Percentiles rank a stretch among this genome's conserved stretches.
phyloP scores from a whole-genome alignment of 768 basidiomycete genomes.

The Dentipellis sp. region DNA sequence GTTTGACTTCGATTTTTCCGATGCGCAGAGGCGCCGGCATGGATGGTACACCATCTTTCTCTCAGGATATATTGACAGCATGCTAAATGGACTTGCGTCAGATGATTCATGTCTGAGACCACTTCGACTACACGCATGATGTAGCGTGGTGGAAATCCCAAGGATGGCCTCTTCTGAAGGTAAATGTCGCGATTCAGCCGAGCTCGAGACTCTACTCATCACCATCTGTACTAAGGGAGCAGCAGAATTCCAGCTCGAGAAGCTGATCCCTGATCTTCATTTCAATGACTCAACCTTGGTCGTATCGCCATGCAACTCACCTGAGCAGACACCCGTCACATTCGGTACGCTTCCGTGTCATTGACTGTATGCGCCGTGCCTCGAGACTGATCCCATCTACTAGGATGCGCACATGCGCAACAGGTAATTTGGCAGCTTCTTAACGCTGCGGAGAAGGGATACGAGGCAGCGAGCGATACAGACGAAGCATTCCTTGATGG shows the following conservation, averaged over 20 bases:
- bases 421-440: slow-evolving; percentile 76
- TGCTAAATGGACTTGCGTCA: slow-evolving; percentile 16
- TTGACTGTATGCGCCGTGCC: background rate
- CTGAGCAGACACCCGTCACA: slow-evolving; percentile 64
- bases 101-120: slow-evolving; percentile 79
- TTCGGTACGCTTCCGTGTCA: slow-evolving; percentile 36
- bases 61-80: background rate
- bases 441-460: slow-evolving; percentile 66
- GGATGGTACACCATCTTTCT: slow-evolving; percentile 47
- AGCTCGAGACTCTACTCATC: background rate
- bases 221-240: slow-evolving; percentile 34
- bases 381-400: background rate
- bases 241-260: slow-evolving; percentile 65
- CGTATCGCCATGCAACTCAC: slow-evolving; percentile 68
- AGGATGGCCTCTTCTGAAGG: slow-evolving; percentile 72
- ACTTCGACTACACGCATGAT: slow-evolving; percentile 66
- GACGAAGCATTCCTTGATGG: slow-evolving; percentile 56
- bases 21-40: slow-evolving; percentile 49
- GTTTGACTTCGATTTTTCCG: background rate
- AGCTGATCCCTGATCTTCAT: slow-evolving; percentile 51
- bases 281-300: slow-evolving; percentile 68
- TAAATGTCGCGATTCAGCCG: slow-evolving; percentile 9
- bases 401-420: slow-evolving; percentile 69
- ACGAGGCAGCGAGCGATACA: slow-evolving; percentile 50
- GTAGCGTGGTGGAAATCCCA: slow-evolving; percentile 59